These are phyloP conservation scores for Wickerhamiella qilinensis DNA, from an alignment of 805 yeast genomes.

Conservation along the genomic window DNA sequence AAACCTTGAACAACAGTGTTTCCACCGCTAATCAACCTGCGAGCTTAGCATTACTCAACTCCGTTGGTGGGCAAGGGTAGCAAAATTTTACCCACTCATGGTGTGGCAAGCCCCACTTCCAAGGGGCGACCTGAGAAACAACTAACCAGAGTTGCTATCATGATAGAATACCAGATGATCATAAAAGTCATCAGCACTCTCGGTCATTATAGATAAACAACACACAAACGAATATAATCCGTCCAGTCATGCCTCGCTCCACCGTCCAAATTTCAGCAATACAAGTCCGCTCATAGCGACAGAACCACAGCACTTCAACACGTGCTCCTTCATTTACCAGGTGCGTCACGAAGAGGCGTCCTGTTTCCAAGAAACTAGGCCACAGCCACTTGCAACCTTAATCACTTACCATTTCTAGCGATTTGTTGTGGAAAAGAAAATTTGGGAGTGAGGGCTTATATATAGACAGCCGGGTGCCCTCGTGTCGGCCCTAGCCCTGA, in stretches of 20 bases:
- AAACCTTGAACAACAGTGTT: no score
- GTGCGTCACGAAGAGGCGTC: no score
- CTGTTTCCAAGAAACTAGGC: no score
- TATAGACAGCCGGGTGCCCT: not conserved
- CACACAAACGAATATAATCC: not conserved
- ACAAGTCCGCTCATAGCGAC: no score
- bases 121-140: not conserved
- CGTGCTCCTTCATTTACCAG: no score
- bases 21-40: no score
- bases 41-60: no score
- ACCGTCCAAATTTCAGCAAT: no score
- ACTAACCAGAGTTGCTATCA: not conserved
- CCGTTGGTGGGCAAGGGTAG: not conserved
- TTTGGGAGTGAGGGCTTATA: slow-evolving; percentile 4
- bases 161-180: not conserved
- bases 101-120: not conserved
- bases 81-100: not conserved
- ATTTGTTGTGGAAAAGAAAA: slow-evolving; percentile 2
- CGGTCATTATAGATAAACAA: not conserved
- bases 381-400: no score
- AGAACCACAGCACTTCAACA: no score
- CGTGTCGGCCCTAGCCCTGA: slow-evolving; percentile 1
- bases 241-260: not conserved
- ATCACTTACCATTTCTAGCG: slow-evolving; percentile 5
- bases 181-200: not conserved